Conservation (phyloP, 768 basidiomycete genomes). For the Termitomyces titanicus region DNA sequence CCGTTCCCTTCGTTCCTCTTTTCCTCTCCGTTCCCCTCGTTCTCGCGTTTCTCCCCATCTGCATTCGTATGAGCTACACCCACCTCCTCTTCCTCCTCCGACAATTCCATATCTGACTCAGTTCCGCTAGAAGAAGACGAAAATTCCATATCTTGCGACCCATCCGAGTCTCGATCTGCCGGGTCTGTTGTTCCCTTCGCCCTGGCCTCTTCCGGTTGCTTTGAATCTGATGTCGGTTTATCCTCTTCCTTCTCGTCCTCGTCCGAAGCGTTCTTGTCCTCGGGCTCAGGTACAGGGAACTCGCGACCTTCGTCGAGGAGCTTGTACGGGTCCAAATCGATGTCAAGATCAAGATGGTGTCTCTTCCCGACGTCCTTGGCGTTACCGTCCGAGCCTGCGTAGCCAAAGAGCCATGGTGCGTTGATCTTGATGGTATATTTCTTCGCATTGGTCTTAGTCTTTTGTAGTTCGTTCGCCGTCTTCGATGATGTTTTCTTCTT, state of each 20-base stretch:
- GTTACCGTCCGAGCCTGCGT: neutral
- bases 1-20: neutral
- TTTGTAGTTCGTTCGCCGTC: neutral
- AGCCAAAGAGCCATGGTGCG: slow-evolving; percentile 1
- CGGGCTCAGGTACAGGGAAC: slow-evolving; percentile 1
- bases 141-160: slow-evolving; percentile 7
- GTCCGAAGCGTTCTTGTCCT: neutral
- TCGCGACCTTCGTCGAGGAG: slow-evolving; percentile 6
- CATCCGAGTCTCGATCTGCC: slow-evolving; percentile 1
- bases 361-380: neutral
- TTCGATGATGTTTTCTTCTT: neutral
- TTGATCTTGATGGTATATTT: slow-evolving; percentile 8
- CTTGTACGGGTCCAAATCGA: slow-evolving; percentile 6
- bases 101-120: slow-evolving; percentile 7
- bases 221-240: neutral
- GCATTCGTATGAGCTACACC: neutral
- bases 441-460: neutral
- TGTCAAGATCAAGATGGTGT: neutral
- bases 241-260: neutral
- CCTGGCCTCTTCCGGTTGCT: neutral
- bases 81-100: neutral
- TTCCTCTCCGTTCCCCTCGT: neutral
- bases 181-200: neutral
- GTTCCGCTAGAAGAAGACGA: slow-evolving; percentile 3
- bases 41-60: neutral